These are phyloP conservation scores for Fusarium buharicum DNA, from an alignment of 2,329 filamentous ascomycete species.

Conservation along the genomic window DNA sequence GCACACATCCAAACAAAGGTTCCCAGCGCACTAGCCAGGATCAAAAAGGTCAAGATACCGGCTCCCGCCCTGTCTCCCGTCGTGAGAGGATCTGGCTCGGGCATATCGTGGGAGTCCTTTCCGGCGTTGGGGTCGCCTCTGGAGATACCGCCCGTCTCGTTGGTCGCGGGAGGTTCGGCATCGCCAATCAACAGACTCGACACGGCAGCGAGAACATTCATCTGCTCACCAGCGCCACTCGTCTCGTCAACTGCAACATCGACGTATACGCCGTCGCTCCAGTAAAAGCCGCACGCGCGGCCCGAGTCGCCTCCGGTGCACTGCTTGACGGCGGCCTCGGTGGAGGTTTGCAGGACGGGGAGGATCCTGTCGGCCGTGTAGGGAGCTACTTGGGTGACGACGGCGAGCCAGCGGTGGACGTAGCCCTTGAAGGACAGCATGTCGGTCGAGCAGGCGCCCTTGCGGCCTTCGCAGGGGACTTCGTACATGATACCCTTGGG, in stretches of 20 bases:
- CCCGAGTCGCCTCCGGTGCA: constrained; percentile 70
- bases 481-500: constrained; percentile 71
- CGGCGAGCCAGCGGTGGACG: constrained; percentile 72
- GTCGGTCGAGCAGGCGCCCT: constrained; percentile 72
- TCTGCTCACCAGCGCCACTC: constrained; percentile 67
- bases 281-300: constrained; percentile 72
- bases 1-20: constrained; percentile 63
- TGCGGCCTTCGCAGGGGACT: constrained; percentile 68
- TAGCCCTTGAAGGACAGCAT: constrained; percentile 79
- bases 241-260: constrained; percentile 63
- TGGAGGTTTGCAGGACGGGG: constrained; percentile 66
- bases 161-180: constrained; percentile 56
- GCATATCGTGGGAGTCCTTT: constrained; percentile 47
- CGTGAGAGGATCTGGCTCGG: constrained; percentile 51
- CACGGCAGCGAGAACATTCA: constrained; percentile 67
- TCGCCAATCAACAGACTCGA: constrained; percentile 59
- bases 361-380: constrained; percentile 65
- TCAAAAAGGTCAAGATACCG: constrained; percentile 58
- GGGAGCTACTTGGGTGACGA: constrained; percentile 70
- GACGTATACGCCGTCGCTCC: constrained; percentile 60
- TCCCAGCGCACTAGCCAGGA: constrained; percentile 55
- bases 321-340: constrained; percentile 67
- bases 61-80: constrained; percentile 60
- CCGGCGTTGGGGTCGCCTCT: constrained; percentile 56
- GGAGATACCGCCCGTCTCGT: constrained; percentile 62